Evolutionary conservation across 192 early-diverging fungal genomes (phyloP).

Genomic region (Spizellomyces sp.): DNA sequence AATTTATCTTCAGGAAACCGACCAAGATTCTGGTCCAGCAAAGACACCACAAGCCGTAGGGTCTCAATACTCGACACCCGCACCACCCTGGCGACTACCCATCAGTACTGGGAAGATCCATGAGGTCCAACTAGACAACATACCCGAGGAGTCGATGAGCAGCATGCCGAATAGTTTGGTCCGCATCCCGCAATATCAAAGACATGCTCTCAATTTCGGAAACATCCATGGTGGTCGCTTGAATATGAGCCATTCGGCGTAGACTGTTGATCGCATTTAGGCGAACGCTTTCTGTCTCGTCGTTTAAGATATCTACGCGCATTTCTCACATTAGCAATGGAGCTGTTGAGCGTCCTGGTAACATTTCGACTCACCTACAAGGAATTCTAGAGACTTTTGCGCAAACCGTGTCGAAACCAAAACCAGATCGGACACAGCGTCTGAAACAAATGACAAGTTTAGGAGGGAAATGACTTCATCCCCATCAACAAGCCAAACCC

Average conservation of each 20-base stretch:
- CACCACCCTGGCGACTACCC: neutral
- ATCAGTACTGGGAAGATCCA: too few relatives aligned
- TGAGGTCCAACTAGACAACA: neutral
- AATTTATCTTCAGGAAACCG: conserved; percentile 70
- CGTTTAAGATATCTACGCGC: conserved; percentile 89
- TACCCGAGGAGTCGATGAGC: conserved; percentile 79
- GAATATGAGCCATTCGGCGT: conserved; percentile 63
- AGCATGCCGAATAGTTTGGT: conserved; percentile 61
- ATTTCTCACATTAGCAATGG: too few relatives aligned
- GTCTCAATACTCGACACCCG: neutral
- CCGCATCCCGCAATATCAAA: conserved; percentile 79
- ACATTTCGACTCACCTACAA: conserved; percentile 62
- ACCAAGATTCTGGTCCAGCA: conserved; percentile 64
- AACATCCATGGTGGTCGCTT: conserved; percentile 60
- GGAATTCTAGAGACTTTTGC: conserved; percentile 71
- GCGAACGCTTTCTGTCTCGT: conserved; percentile 86
- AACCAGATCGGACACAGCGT: neutral
- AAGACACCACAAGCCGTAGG: neutral
- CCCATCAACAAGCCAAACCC: neutral
- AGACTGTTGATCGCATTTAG: conserved; percentile 79
- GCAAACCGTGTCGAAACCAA: conserved; percentile 53
- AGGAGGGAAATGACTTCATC: neutral
- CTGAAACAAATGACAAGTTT: neutral
- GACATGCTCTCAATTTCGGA: conserved; percentile 75
- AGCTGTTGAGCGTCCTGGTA: too few relatives aligned